Base-by-base conservation (phyloP, 2,329 filamentous ascomycete species). In the Ambrosiella xylebori region DNA sequence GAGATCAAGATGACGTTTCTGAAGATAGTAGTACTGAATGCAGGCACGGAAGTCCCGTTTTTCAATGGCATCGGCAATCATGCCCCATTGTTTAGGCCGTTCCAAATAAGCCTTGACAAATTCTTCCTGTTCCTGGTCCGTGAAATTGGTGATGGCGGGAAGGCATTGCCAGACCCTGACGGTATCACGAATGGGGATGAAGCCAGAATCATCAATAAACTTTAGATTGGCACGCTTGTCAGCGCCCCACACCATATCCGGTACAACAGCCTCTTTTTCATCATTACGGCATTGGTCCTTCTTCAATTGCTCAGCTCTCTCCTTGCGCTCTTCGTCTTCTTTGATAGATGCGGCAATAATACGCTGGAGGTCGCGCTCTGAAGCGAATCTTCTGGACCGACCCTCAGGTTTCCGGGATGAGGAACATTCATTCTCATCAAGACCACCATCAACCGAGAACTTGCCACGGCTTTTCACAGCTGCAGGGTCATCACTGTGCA, bases 21-120 rank as follows among this genome's bases (percentile, higher is more conserved):
- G 86, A 62, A 86, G 76, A 68, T 93, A 93, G 69, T 93, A 93
- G 68, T 90, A 88, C 66, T 88, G 84, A 64, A 93, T 93, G 68
- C 85, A 88, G 52, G 86, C 80, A 63, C 85, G 84, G 68, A 88
- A 89, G 64, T 86, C 82, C 27, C 86, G 80, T 37, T 77, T 75
- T 0, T 78, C 77, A 5, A 91, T 71, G 27, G 76, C 75, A 60
- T 85, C 80, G 4, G 86, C 84, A 59, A 93, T 82, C 64, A 80
- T 82, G 59, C 85, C 85, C 85, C 86, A 93, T 65, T 89, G 86
- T 74, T 93, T 93, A 0, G 86, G 85, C 59, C 78, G 79, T 61
- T 88, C 84, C 55, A 86, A 75, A 65, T 88, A 91, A 9, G 80
- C 77, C 63, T 84, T 82, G 63, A 89, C 84, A 66, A 93, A 89